Conservation (phyloP, 2,329 filamentous ascomycete species). For the Parastagonospora avenae region DNA sequence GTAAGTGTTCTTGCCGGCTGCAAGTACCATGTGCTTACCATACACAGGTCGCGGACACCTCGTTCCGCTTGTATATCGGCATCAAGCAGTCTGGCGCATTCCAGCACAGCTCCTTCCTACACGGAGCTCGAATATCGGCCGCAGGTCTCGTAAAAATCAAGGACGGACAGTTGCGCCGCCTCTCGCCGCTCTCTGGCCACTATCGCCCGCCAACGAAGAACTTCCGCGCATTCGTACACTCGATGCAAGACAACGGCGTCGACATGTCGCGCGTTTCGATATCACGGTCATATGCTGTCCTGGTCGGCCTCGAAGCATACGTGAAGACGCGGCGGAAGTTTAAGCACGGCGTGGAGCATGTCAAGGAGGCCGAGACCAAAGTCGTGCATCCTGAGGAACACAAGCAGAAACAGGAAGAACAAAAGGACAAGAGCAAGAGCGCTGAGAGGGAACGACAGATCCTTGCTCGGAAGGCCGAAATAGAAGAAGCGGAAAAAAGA, state of each 20-base stretch:
- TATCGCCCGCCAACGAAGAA: slow-evolving; percentile 84
- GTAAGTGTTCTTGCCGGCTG: slow-evolving; percentile 47
- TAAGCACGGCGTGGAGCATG: slow-evolving; percentile 59
- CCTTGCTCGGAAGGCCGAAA: slow-evolving; percentile 47
- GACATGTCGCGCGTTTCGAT: slow-evolving; percentile 82
- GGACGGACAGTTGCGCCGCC: slow-evolving; percentile 73
- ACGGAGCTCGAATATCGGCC: slow-evolving; percentile 78
- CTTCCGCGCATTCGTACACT: slow-evolving; percentile 80
- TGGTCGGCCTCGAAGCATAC: slow-evolving; percentile 83
- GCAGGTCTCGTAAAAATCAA: slow-evolving; percentile 87
- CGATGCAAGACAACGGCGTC: slow-evolving; percentile 72
- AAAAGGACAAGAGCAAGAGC: slow-evolving; percentile 62
- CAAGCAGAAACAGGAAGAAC: slow-evolving; percentile 51
- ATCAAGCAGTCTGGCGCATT: slow-evolving; percentile 90
- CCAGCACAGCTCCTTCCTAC: slow-evolving; percentile 88
- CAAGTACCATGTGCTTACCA: background rate
- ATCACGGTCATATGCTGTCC: slow-evolving; percentile 78
- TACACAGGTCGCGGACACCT: slow-evolving; percentile 72
- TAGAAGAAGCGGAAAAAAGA: slow-evolving; percentile 52
- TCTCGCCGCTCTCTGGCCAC: slow-evolving; percentile 74
- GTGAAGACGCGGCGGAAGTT: slow-evolving; percentile 69
- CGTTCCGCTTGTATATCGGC: slow-evolving; percentile 83
- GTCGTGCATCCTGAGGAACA: slow-evolving; percentile 66
- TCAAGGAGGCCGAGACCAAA: slow-evolving; percentile 62
- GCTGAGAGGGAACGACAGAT: slow-evolving; percentile 66